These are phyloP conservation scores for Tetrastigma voinierianum DNA, from an alignment of 164 flowering plant species.

Conservation along the genomic window DNA sequence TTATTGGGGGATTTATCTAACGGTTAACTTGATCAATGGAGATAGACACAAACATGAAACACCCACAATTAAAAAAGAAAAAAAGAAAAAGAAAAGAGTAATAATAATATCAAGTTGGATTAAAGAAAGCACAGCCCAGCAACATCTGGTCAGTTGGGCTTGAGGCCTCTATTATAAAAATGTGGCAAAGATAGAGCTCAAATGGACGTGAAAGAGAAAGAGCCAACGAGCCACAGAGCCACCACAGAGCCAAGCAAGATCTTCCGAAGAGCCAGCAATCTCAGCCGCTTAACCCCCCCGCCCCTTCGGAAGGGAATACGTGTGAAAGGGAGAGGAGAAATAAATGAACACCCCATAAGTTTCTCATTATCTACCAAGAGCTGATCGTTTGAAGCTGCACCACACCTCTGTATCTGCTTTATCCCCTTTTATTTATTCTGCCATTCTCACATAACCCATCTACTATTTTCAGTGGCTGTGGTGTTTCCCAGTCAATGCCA, in stretches of 20 bases:
- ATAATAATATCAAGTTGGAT: too few relatives aligned
- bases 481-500: slow-evolving; percentile 16
- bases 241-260: not conserved
- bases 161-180: not conserved
- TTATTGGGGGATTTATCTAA: too few relatives aligned
- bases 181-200: not conserved
- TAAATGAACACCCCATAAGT: too few relatives aligned
- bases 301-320: too few relatives aligned
- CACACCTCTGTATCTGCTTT: slow-evolving; percentile 28
- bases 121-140: too few relatives aligned
- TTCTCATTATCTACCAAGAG: slow-evolving; percentile 18
- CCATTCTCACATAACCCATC: slow-evolving; percentile 12
- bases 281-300: too few relatives aligned
- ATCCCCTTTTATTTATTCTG: slow-evolving; percentile 13
- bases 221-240: not conserved
- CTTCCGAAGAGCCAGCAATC: not conserved
- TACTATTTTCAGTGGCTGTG: slow-evolving; percentile 34
- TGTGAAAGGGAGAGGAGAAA: not conserved
- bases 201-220: not conserved
- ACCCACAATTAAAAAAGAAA: too few relatives aligned
- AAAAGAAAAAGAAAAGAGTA: too few relatives aligned
- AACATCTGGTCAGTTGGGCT: too few relatives aligned
- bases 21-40: too few relatives aligned
- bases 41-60: too few relatives aligned
- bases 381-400: slow-evolving; percentile 23